Percentiles rank a stretch among this genome's conserved stretches.
Evolutionary conservation across 345 rosid species (phyloP).

Genomic region (Aquilaria malaccensis): DNA sequence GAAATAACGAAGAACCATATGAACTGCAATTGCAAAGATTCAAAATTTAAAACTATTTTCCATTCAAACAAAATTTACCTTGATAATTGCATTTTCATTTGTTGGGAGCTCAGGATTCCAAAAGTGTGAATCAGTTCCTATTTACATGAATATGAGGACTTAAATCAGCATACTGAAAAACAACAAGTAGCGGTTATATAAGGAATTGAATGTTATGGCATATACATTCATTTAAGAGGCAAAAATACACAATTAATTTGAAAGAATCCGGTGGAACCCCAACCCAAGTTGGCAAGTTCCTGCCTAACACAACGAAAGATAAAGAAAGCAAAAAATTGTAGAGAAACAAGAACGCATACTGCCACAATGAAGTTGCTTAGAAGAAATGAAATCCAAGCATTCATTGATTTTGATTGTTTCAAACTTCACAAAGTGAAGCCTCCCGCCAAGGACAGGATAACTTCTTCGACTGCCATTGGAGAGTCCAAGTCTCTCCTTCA

Average conservation of each 20-base stretch:
- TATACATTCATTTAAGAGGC: no score
- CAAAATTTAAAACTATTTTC: no score
- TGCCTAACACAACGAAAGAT: neutral
- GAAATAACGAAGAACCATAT: no score
- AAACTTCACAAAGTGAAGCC: conserved; percentile 93
- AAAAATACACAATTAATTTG: no score
- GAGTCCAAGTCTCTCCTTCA: conserved; percentile 71
- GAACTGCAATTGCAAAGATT: no score
- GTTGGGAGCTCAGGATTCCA: conserved; percentile 38
- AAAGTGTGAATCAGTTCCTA: conserved; percentile 40
- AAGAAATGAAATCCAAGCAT: conserved; percentile 86
- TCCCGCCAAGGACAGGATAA: conserved; percentile 95
- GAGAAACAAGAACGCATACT: conserved; percentile 29
- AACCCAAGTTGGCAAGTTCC: neutral
- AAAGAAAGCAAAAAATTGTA: conserved; percentile 1
- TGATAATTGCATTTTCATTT: conserved; percentile 41
- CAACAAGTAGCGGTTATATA: no score
- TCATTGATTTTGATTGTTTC: conserved; percentile 87
- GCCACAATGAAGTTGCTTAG: conserved; percentile 89
- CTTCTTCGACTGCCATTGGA: conserved; percentile 78
- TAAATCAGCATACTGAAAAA: no score
- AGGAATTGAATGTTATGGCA: no score
- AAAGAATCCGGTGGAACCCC: no score
- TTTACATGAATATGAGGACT: conserved; percentile 4
- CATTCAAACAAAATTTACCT: conserved; percentile 29